Percentiles rank a stretch among this genome's conserved stretches.
Evolutionary conservation across 352 stramenopile species (phyloP).

Genomic region (Pythium sukuiense): DNA sequence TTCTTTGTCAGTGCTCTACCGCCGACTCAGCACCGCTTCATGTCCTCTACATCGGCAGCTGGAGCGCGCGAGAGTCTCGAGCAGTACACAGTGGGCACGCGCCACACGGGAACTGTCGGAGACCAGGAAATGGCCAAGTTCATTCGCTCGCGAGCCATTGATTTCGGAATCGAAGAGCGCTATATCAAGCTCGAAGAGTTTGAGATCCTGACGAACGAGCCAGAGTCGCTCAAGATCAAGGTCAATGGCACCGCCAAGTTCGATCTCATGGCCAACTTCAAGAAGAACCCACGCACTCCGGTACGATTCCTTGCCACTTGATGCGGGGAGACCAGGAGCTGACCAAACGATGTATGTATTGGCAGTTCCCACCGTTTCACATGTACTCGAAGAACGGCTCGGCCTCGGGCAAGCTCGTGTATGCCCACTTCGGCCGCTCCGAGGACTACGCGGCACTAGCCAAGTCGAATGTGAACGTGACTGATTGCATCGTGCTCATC

Average conservation of each 20-base stretch:
- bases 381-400: constrained; percentile 82
- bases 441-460: constrained; percentile 57
- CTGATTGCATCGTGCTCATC: constrained; percentile 56
- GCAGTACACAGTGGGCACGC: constrained; percentile 60
- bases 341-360: constrained; percentile 14
- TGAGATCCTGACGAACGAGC: constrained; percentile 76
- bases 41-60: constrained; percentile 61
- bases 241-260: constrained; percentile 25
- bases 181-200: constrained; percentile 84
- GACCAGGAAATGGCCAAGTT: constrained; percentile 79
- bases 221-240: constrained; percentile 56
- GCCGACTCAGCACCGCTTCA: constrained; percentile 77
- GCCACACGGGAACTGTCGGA: constrained; percentile 60
- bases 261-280: constrained; percentile 39
- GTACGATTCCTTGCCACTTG: constrained; percentile 17
- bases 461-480: constrained; percentile 49
- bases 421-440: constrained; percentile 70
- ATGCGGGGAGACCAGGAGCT: not conserved
- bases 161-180: constrained; percentile 74
- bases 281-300: constrained; percentile 35
- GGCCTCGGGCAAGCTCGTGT: constrained; percentile 57
- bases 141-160: constrained; percentile 66
- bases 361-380: constrained; percentile 62
- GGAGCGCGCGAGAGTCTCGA: constrained; percentile 71
- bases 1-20: constrained; percentile 47